Evolutionary conservation across 352 stramenopile genomes (phyloP).

Genomic region (Globisporangium abappressorium): DNA sequence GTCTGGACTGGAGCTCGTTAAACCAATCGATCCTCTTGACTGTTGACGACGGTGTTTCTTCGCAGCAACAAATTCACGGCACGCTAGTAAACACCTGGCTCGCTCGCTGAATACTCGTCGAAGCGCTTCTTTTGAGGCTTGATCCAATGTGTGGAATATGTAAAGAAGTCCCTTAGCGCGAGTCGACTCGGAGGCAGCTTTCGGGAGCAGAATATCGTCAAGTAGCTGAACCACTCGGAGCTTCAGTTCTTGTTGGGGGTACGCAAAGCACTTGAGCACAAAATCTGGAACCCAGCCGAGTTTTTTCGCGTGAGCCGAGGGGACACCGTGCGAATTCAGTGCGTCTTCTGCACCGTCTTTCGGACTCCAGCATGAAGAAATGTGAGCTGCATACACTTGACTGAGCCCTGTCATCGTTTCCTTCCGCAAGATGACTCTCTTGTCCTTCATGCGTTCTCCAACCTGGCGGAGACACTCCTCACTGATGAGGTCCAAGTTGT

Average conservation of each 20-base stretch:
- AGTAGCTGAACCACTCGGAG: constrained; percentile 80
- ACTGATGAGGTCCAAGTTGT: constrained; percentile 60
- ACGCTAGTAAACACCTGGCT: constrained; percentile 38
- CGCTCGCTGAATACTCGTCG: constrained; percentile 65
- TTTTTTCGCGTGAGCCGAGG: constrained; percentile 47
- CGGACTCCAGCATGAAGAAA: constrained; percentile 57
- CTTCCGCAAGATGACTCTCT: constrained; percentile 73
- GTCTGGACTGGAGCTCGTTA: constrained; percentile 18
- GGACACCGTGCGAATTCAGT: constrained; percentile 31
- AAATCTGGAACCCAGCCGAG: constrained; percentile 82
- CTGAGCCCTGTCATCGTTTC: constrained; percentile 88
- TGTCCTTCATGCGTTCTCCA: constrained; percentile 88
- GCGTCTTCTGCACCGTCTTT: constrained; percentile 17
- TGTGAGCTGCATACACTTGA: constrained; percentile 73
- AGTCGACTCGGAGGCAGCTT: constrained; percentile 41
- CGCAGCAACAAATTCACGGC: constrained; percentile 37
- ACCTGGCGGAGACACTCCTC: constrained; percentile 68
- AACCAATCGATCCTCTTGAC: constrained; percentile 15
- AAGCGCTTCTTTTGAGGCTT: constrained; percentile 63
- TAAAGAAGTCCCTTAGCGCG: constrained; percentile 72
- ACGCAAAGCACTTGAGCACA: constrained; percentile 85
- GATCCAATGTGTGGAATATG: constrained; percentile 68
- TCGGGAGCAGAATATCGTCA: constrained; percentile 83
- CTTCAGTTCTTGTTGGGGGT: constrained; percentile 79
- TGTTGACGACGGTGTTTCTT: constrained; percentile 41